Evolutionary conservation across 2,329 filamentous ascomycete genomes (phyloP).

Genomic region (Boeremia exigua): DNA sequence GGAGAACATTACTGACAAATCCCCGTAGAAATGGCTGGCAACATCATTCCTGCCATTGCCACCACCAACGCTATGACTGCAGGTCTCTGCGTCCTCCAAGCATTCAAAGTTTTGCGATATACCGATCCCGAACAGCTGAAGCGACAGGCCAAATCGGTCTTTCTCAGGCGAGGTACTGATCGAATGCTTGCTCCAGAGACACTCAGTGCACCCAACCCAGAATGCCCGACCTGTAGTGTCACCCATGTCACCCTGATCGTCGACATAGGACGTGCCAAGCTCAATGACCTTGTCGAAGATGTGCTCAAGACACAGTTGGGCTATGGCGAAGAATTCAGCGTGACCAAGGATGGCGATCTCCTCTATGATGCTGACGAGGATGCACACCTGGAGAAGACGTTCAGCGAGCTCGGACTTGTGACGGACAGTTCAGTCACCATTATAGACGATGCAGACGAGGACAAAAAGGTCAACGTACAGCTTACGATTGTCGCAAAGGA

Average conservation of each 20-base stretch:
- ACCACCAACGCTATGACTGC: conserved; percentile 98
- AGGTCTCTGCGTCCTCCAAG: conserved; percentile 87
- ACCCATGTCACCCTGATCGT: conserved; percentile 71
- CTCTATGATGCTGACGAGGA: conserved; percentile 90
- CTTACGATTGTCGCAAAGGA: conserved; percentile 69
- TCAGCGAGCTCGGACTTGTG: conserved; percentile 77
- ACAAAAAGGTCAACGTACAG: conserved; percentile 80
- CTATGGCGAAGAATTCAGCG: conserved; percentile 80
- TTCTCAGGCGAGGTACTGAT: conserved; percentile 72
- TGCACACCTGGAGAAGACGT: conserved; percentile 80
- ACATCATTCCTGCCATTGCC: conserved; percentile 97
- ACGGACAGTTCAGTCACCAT: conserved; percentile 80
- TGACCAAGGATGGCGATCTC: conserved; percentile 74
- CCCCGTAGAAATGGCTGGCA: conserved; percentile 85
- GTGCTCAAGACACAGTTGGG: conserved; percentile 73
- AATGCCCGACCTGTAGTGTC: conserved; percentile 83
- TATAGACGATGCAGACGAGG: conserved; percentile 80
- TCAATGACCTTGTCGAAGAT: conserved; percentile 79
- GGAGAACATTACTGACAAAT: conserved; percentile 7
- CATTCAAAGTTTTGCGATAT: conserved; percentile 81
- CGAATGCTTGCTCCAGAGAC: conserved; percentile 64
- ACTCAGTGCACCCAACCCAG: conserved; percentile 71
- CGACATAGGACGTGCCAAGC: conserved; percentile 73
- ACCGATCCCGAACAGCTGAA: conserved; percentile 57
- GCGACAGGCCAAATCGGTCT: conserved; percentile 79